These are phyloP conservation scores for Penicillium alfredii DNA, from an alignment of 495 filamentous ascomycete genomes.

Conservation along the genomic window DNA sequence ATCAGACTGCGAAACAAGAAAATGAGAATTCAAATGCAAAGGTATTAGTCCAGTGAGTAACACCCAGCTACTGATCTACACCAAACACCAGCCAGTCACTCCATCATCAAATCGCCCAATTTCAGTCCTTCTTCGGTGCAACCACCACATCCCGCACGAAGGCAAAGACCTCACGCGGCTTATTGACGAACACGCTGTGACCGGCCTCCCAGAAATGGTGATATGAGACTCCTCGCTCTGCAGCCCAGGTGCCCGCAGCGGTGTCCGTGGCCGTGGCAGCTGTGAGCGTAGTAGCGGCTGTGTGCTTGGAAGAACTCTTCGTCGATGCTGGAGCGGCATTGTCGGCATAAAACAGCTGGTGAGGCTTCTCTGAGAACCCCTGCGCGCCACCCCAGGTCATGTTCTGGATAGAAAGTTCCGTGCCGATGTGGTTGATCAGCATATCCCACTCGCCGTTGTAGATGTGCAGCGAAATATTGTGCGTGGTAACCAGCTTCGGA, in stretches of 20 bases:
- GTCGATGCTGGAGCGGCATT: conserved; percentile 16
- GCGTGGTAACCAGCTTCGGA: conserved; percentile 25
- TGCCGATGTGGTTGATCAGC: conserved; percentile 36
- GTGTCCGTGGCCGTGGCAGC: conserved; percentile 1
- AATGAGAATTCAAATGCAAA: too few species aligned
- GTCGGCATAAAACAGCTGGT: conserved; percentile 17
- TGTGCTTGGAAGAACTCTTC: not conserved
- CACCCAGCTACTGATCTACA: not conserved
- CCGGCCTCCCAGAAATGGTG: conserved; percentile 32
- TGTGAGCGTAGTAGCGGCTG: not conserved
- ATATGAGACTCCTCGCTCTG: conserved; percentile 32
- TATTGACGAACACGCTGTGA: conserved; percentile 32
- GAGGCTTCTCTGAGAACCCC: conserved; percentile 22
- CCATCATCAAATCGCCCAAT: too few species aligned
- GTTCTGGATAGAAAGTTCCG: conserved; percentile 35
- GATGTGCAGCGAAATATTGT: conserved; percentile 34
- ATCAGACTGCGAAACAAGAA: too few species aligned
- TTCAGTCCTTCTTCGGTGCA: conserved; percentile 5
- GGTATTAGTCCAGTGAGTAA: too few species aligned
- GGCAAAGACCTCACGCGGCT: conserved; percentile 35
- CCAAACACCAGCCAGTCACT: not conserved
- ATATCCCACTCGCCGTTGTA: conserved; percentile 39
- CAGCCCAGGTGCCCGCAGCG: conserved; percentile 23
- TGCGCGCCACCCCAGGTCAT: conserved; percentile 34
- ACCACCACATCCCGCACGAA: conserved; percentile 36